Evolutionary conservation across 202 grass and related monocot genomes (phyloP).

Genomic region (Eragrostis tef): DNA sequence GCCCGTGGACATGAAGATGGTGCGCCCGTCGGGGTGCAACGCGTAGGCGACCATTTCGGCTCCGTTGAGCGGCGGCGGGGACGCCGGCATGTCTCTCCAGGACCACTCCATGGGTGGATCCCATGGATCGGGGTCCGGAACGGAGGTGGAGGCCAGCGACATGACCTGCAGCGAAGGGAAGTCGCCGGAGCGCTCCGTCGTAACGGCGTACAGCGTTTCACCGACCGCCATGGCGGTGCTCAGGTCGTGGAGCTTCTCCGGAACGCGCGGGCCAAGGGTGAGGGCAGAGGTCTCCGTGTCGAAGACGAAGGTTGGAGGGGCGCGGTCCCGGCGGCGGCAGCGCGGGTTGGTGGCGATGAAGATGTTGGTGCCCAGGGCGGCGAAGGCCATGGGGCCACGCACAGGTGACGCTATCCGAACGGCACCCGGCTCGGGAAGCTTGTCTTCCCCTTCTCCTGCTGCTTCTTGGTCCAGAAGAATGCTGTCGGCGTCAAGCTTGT

Average conservation of each 20-base stretch:
- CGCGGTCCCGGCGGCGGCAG: no score
- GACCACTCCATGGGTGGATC: not conserved
- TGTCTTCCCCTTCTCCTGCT: no score
- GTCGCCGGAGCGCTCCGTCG: not conserved
- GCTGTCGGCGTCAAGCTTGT: no score
- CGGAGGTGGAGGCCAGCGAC: not conserved
- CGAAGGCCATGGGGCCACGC: not conserved
- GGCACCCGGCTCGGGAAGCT: not conserved
- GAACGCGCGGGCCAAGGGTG: not conserved
- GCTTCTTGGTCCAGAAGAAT: no score
- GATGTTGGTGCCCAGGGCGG: constrained; percentile 11
- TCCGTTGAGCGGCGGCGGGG: not conserved
- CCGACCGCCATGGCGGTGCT: not conserved
- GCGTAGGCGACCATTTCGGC: not conserved
- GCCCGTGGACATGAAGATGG: not conserved
- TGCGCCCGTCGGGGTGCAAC: not conserved
- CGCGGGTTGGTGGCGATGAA: not conserved
- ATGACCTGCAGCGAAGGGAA: not conserved
- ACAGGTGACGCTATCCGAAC: not conserved
- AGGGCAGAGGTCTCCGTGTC: not conserved
- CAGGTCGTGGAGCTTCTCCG: not conserved
- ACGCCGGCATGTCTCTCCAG: not conserved
- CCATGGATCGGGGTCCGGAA: no score
- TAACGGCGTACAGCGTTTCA: not conserved
- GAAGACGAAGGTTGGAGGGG: not conserved